Base-by-base conservation (phyloP, 345 rosid species). In the Turnera subulata region DNA sequence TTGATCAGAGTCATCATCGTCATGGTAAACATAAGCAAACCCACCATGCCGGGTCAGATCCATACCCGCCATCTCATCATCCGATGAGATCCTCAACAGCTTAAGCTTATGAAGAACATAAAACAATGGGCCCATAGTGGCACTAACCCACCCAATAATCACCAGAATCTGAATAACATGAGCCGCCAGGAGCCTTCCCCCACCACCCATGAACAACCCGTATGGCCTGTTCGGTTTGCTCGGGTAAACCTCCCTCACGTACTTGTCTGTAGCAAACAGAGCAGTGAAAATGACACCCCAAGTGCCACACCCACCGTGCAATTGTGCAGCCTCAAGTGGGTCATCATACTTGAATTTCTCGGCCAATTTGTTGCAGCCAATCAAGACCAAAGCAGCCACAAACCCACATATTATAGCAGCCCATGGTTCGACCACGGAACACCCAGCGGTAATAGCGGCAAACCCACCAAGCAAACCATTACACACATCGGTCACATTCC, bases 381-480 rank as follows among this genome's bases (percentile, higher is more conserved):
- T 84, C 50, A 91, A 70, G 1, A 91, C 96, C 1, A 70, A 29
- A 9, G 98, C 83, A 0, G 98, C 88, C 0, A 84, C 66, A 32
- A 91, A 88, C n/a, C 98, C 98, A 13, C 98, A 91, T 0, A 91
- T 65, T 2, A 91, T 73, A 0, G 98, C 96, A 0, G 94, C 96
- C 97, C 97, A 91, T 0, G 97, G 97, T 29, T 91, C 91, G 8
- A 88, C 95, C 5, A 91, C 96, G 0, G 96, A 83, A 74, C 97
- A 91, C 1, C 97, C 91, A 0, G 84, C 62, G 0, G 98, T 88
- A 17, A 91, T 91, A 0, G 96, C 96, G 0, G 95, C 98, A 55
- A 91, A 91, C 21, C 98, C 96, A 0, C 96, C 96, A 0, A 88
- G 89, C 51, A 91, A 61, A 6, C 98, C 98, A 38, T 91, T 91